These are phyloP conservation scores for Brassica nigra DNA, from an alignment of 345 rosid species.

Conservation along the genomic window DNA sequence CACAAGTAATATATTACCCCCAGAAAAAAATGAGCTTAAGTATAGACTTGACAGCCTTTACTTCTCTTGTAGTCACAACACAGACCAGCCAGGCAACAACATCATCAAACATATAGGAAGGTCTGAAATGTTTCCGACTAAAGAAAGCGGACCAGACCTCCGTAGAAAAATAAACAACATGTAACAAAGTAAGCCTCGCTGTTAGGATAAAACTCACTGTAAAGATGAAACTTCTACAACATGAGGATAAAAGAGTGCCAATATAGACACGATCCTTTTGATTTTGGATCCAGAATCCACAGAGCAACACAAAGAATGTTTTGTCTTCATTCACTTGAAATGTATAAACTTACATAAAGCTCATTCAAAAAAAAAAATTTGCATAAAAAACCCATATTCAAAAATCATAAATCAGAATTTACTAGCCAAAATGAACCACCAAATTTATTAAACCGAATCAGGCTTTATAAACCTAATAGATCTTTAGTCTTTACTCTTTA, in stretches of 20 bases:
- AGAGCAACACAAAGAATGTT: not conserved
- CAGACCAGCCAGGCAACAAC: not conserved
- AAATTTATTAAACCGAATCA: not conserved
- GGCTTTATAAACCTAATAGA: not conserved
- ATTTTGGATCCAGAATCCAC: not conserved
- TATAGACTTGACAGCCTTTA: not conserved
- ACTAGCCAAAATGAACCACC: not conserved
- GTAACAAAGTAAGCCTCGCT: not conserved
- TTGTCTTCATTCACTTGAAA: not conserved
- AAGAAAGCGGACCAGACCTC: not conserved
- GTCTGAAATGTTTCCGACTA: not conserved
- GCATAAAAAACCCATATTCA: not conserved
- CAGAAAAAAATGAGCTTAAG: too few relatives aligned
- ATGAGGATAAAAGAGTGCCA: not conserved
- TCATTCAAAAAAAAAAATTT: too few relatives aligned
- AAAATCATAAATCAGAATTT: not conserved
- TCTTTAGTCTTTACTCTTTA: not conserved
- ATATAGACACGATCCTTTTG: not conserved
- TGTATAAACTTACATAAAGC: not conserved
- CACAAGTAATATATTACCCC: not conserved
- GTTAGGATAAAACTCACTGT: not conserved
- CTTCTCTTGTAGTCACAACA: not conserved
- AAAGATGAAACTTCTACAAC: not conserved
- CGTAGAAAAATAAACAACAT: too few relatives aligned
- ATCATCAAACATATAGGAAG: not conserved